Evolutionary conservation across 2,329 filamentous ascomycete genomes (phyloP).

Genomic region (Trichophyton mentagrophytes): DNA sequence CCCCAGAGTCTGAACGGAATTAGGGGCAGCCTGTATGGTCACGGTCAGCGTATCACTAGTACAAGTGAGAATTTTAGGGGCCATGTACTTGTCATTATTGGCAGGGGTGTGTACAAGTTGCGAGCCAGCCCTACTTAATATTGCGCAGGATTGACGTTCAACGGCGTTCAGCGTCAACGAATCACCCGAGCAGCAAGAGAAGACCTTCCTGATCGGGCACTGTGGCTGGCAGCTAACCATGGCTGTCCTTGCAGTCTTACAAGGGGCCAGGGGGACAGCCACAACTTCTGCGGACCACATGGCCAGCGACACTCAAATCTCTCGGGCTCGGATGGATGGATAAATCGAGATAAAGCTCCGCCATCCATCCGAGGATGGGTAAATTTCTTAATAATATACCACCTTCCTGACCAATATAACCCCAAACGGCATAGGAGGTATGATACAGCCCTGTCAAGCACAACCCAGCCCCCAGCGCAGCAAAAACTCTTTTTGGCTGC

Average conservation of each 20-base stretch:
- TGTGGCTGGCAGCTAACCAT: slow-evolving; percentile 4
- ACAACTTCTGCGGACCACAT: neutral
- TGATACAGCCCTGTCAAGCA: neutral
- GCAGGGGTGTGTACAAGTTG: neutral
- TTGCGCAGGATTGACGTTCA: neutral
- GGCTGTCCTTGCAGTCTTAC: neutral
- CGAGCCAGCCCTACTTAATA: neutral
- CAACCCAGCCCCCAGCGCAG: neutral
- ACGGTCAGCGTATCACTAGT: neutral
- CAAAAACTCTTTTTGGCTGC: neutral
- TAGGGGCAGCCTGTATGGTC: neutral
- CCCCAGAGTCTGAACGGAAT: neutral
- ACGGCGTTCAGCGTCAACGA: neutral
- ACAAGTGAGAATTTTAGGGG: neutral
- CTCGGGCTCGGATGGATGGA: neutral
- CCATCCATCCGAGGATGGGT: neutral
- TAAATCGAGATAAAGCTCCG: slow-evolving; percentile 2
- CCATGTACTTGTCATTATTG: neutral
- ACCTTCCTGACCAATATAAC: neutral
- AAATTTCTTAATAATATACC: neutral
- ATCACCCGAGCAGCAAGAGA: neutral
- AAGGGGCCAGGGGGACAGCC: neutral
- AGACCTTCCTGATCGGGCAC: slow-evolving; percentile 2
- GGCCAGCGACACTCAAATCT: neutral
- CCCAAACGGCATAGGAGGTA: neutral